phyloP scores from a whole-genome alignment of 1,139 yeast species.

The Candida sp. region DNA sequence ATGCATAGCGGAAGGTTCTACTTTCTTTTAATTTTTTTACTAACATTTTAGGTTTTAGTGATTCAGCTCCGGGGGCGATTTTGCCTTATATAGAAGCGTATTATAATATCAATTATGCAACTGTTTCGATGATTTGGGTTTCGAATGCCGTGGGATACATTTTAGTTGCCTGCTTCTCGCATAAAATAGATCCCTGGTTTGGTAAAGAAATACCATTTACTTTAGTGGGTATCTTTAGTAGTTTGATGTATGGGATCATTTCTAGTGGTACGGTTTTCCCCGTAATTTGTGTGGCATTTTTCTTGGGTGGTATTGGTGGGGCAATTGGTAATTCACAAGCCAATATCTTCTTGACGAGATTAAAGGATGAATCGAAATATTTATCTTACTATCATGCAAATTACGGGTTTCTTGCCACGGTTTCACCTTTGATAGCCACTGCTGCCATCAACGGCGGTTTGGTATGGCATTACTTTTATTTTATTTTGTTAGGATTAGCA shows the following conservation, averaged over 20 bases:
- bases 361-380: conserved; percentile 46
- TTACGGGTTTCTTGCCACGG: conserved; percentile 63
- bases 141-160: conserved; percentile 44
- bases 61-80: conserved; percentile 48
- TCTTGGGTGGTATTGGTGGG: conserved; percentile 57
- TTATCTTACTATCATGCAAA: conserved; percentile 56
- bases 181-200: conserved; percentile 35
- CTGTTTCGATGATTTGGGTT: conserved; percentile 45
- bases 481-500: conserved; percentile 42
- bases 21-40: too few species aligned
- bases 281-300: conserved; percentile 50
- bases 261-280: conserved; percentile 34
- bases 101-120: conserved; percentile 33
- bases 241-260: conserved; percentile 37
- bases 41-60: conserved; percentile 27
- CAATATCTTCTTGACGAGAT: conserved; percentile 53
- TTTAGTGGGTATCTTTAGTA: conserved; percentile 30
- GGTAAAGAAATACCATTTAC: conserved; percentile 40
- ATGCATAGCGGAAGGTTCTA: too few species aligned
- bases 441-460: conserved; percentile 45
- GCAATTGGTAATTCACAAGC: conserved; percentile 54
- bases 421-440: conserved; percentile 59
- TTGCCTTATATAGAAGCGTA: conserved; percentile 40
- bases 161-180: conserved; percentile 33
- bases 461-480: conserved; percentile 53